phyloP scores from a whole-genome alignment of 306 rosid species.

The Urtica urens region DNA sequence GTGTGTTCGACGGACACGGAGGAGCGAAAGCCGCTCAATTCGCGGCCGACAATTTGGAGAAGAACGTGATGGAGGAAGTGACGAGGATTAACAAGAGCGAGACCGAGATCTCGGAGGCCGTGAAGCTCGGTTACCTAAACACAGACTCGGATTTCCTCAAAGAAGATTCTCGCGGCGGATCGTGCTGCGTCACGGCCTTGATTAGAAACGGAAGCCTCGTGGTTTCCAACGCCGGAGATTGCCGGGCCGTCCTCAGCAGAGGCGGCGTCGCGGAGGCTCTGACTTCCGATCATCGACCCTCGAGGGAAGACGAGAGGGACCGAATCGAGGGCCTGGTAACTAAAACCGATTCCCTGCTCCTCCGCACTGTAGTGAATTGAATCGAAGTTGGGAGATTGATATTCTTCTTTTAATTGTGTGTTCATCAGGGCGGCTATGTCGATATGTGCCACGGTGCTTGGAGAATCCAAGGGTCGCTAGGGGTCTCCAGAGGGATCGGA shows the following conservation, averaged over 20 bases:
- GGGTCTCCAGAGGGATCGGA: constrained; percentile 84
- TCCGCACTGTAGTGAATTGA: too few relatives aligned
- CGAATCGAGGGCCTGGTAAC: constrained; percentile 65
- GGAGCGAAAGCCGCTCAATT: constrained; percentile 82
- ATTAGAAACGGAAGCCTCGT: constrained; percentile 60
- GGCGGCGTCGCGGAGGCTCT: constrained; percentile 69
- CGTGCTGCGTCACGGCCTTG: constrained; percentile 81
- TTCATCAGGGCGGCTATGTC: constrained; percentile 86
- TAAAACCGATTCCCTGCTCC: neutral
- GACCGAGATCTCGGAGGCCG: constrained; percentile 45
- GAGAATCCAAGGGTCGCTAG: constrained; percentile 88
- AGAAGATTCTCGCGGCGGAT: constrained; percentile 58
- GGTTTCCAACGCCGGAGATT: constrained; percentile 84
- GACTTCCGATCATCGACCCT: constrained; percentile 84
- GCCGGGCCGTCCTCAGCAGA: constrained; percentile 87
- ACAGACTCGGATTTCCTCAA: constrained; percentile 73
- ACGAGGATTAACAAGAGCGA: constrained; percentile 24
- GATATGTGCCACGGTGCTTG: constrained; percentile 76
- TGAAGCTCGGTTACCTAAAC: constrained; percentile 68
- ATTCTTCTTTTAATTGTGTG: constrained; percentile 10
- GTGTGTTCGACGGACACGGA: constrained; percentile 91
- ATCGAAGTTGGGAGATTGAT: constrained; percentile 12
- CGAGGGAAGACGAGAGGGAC: constrained; percentile 65
- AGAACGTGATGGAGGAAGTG: constrained; percentile 56
- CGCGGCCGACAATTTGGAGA: constrained; percentile 62